Percentiles rank a stretch among this genome's conserved stretches.
phyloP scores from a whole-genome alignment of 257 asterid species.

The Solanum ossicruentum region DNA sequence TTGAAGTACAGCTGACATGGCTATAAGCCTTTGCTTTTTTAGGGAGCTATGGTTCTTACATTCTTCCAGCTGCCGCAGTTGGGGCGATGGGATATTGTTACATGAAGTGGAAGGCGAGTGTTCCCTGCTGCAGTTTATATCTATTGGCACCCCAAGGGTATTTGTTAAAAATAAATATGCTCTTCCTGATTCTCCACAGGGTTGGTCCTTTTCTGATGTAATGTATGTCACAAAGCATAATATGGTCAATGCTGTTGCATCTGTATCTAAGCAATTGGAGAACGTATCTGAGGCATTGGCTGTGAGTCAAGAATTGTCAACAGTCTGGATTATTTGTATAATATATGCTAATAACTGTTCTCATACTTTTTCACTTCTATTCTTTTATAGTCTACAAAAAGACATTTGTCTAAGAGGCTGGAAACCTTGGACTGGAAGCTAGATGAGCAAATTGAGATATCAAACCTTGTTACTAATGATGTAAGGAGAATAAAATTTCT shows the following conservation, averaged over 20 bases:
- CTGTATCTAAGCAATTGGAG: conserved; percentile 75
- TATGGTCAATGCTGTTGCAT: conserved; percentile 72
- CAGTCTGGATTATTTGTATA: background rate
- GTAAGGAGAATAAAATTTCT: conserved; percentile 21
- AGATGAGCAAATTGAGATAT: conserved; percentile 61
- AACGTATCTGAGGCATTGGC: conserved; percentile 57
- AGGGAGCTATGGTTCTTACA: conserved; percentile 60
- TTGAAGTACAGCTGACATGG: background rate
- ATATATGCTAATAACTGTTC: background rate
- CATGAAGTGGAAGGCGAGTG: conserved; percentile 84
- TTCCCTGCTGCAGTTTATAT: background rate
- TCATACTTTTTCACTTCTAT: background rate
- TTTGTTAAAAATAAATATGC: background rate
- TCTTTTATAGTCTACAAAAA: conserved; percentile 52
- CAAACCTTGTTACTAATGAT: conserved; percentile 47
- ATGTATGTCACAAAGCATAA: conserved; percentile 73
- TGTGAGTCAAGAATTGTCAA: conserved; percentile 29
- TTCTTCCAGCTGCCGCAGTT: conserved; percentile 72
- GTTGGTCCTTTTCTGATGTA: conserved; percentile 61
- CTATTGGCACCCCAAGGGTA: background rate
- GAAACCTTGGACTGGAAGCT: conserved; percentile 68
- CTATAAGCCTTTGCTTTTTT: conserved; percentile 4
- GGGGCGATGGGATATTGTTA: conserved; percentile 82
- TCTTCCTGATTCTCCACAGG: conserved; percentile 24
- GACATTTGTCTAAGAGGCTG: conserved; percentile 56